phyloP scores from a whole-genome alignment of 1,139 yeast species.

The Pichia norvegensis region DNA sequence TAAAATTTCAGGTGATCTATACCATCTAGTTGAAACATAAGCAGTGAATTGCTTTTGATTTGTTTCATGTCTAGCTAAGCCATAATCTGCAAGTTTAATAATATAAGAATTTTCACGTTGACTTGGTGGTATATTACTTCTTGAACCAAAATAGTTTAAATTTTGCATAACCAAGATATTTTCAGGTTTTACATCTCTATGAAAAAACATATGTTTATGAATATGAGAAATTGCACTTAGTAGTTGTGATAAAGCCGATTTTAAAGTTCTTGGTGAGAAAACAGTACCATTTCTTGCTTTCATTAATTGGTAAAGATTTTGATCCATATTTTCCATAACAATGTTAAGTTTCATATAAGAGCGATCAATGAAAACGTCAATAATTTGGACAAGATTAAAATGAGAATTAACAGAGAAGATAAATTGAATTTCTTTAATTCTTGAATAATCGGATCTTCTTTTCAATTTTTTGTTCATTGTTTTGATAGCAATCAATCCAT shows the following conservation, averaged over 20 bases:
- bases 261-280: conserved; percentile 53
- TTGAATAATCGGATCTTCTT: conserved; percentile 47
- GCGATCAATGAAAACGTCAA: conserved; percentile 71
- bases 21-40: conserved; percentile 94
- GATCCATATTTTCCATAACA: conserved; percentile 85
- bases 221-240: conserved; percentile 75
- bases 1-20: conserved; percentile 87
- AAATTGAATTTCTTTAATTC: conserved; percentile 69
- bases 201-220: conserved; percentile 67
- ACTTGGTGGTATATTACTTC: conserved; percentile 34
- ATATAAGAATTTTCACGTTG: conserved; percentile 43
- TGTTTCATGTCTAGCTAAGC: conserved; percentile 64
- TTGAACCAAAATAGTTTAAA: conserved; percentile 43
- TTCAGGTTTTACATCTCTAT: conserved; percentile 78
- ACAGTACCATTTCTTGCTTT: conserved; percentile 42
- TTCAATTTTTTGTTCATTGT: conserved; percentile 55
- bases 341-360: conserved; percentile 55
- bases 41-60: conserved; percentile 56
- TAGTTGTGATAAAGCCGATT: conserved; percentile 62
- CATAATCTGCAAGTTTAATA: conserved; percentile 86
- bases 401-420: conserved; percentile 66
- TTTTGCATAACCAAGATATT: conserved; percentile 68
- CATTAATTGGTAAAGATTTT: conserved; percentile 68
- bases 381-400: conserved; percentile 60
- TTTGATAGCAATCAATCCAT: conserved; percentile 72